Evolutionary conservation across 768 basidiomycete species (phyloP).

Genomic region (Phylloporus sp.): DNA sequence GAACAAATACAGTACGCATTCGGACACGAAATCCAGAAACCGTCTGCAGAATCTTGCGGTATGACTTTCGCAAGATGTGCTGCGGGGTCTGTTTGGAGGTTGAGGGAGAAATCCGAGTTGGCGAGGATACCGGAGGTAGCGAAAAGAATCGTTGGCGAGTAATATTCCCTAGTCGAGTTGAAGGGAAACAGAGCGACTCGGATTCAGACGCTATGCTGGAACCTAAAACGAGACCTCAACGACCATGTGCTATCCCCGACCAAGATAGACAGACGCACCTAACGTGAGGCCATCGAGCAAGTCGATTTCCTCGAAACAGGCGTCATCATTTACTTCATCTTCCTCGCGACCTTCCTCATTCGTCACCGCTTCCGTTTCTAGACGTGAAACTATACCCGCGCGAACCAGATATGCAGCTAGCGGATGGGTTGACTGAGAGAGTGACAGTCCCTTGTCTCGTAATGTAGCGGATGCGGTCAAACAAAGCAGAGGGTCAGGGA

Average conservation of each 20-base stretch:
- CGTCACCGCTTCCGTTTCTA: slow-evolving; percentile 1
- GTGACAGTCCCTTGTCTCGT: slow-evolving; percentile 65
- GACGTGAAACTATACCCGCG: slow-evolving; percentile 14
- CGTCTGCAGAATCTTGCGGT: slow-evolving; percentile 70
- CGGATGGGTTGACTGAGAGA: slow-evolving; percentile 36
- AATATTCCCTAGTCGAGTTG: slow-evolving; percentile 62
- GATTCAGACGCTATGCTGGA: slow-evolving; percentile 39
- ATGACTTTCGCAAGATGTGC: slow-evolving; percentile 80
- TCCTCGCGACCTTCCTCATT: slow-evolving; percentile 19
- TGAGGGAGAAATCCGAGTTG: slow-evolving; percentile 42
- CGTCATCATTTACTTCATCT: slow-evolving; percentile 36
- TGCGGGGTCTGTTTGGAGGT: slow-evolving; percentile 44
- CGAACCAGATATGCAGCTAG: slow-evolving; percentile 27
- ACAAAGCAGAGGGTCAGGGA: slow-evolving; percentile 73
- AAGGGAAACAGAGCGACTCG: slow-evolving; percentile 50
- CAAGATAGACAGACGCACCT: slow-evolving; percentile 38
- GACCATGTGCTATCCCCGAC: not conserved
- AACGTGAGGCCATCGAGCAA: slow-evolving; percentile 61
- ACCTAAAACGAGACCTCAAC: slow-evolving; percentile 28
- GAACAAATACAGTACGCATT: slow-evolving; percentile 93
- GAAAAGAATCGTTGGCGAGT: slow-evolving; percentile 66
- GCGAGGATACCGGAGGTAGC: slow-evolving; percentile 45
- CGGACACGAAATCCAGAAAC: slow-evolving; percentile 83
- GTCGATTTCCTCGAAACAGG: slow-evolving; percentile 63
- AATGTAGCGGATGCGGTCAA: slow-evolving; percentile 83